Base-by-base conservation (phyloP, 805 yeast genomes). In the Torulaspora microellipsoides region DNA sequence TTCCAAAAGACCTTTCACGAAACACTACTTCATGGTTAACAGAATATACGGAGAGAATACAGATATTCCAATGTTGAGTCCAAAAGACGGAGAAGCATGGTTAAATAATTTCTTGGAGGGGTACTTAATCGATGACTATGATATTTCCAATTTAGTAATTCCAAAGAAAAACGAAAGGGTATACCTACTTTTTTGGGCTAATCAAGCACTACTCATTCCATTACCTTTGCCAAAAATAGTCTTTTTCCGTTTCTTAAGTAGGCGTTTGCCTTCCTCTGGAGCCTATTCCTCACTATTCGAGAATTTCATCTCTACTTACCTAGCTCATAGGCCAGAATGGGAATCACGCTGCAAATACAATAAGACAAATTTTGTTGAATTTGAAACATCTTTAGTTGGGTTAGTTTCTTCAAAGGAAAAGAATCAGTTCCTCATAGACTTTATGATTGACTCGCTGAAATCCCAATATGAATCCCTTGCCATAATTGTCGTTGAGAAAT, bases 351-450 rank as follows among this genome's bases (percentile, higher is more conserved):
- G 85, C 48, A 60, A 58, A 2, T 62, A 59, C 11, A 75, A 77
- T 36, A 78, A 78, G 39, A 67, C 80, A 28, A 70, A 75, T 35
- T 74, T 80, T 49, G 61, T 58, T 15, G 69, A 64, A 0, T 77
- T 87, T 42, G 96, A 89, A 58, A 47, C 54, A 2, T 68, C 73
- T 4, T 59, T 88, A 10, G 72, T 84, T 15, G 68, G 73, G n/a
- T 63, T 84, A 42, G 76, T 88, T 12, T 74, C 84, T 6, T 68
- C 75, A 8, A 79, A 75, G 48, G 95, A 85, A 45, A 77, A 78
- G 55, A 70, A 71, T 42, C 63, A 60, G 8, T 66, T 66, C 43
- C 87, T 82, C 39, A 71, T 83, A 38, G 76, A 75, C 20, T 85
- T 89, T 65, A 55, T 87, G 27, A 72, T 79, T 39, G 61, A 65